Percentiles rank a stretch among this genome's conserved stretches.
phyloP scores from a whole-genome alignment of 768 basidiomycete genomes.

The Lactifluus piperatus region DNA sequence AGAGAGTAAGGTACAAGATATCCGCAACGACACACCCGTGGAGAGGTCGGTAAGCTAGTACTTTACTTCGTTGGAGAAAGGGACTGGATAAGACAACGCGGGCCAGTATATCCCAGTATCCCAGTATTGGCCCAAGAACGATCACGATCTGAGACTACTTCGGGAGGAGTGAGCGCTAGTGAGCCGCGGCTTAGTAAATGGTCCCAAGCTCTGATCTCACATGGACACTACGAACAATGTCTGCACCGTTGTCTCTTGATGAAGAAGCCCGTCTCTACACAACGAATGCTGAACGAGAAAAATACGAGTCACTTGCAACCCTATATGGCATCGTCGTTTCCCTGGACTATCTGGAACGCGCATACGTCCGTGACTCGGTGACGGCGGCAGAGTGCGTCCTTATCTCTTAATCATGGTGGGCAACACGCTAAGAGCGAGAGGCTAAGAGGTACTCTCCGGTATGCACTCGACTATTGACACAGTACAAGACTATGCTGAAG shows the following conservation, averaged over 20 bases:
- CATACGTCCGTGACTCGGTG: conserved; percentile 90
- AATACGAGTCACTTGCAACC: conserved; percentile 79
- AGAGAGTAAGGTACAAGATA: not conserved
- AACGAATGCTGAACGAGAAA: conserved; percentile 84
- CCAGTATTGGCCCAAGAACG: no score
- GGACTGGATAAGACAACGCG: no score
- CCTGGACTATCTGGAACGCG: conserved; percentile 90
- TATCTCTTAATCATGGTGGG: not conserved
- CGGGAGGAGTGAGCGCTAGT: no score
- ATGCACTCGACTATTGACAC: conserved; percentile 86
- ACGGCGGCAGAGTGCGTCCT: conserved; percentile 77
- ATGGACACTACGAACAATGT: conserved; percentile 24
- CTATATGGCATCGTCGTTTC: conserved; percentile 87
- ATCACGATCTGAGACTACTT: no score
- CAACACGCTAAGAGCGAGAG: conserved; percentile 28
- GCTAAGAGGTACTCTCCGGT: conserved; percentile 87
- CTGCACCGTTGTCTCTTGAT: conserved; percentile 53
- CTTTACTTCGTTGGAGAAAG: not conserved
- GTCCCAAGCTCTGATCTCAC: no score
- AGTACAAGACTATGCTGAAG: conserved; percentile 96
- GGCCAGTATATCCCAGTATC: no score
- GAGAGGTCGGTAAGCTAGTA: no score
- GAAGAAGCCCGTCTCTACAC: conserved; percentile 88
- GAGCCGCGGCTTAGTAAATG: no score
- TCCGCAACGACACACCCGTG: not conserved